Base-by-base conservation (phyloP, 2,329 filamentous ascomycete genomes). In the Thelonectria blattea region DNA sequence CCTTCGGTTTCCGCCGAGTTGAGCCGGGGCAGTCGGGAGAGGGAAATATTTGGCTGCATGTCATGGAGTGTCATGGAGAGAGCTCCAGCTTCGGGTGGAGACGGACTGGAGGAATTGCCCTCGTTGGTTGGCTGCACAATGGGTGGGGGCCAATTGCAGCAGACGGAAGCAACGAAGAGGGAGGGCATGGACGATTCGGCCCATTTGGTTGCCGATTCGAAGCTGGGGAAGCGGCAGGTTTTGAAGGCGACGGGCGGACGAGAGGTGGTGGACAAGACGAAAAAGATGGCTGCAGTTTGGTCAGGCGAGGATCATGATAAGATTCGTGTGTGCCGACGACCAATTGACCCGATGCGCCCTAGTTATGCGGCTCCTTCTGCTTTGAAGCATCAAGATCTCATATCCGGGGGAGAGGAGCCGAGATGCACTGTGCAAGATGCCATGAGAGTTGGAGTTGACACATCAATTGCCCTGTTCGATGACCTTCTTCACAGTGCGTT, bases 21-120 rank as follows among this genome's bases (percentile, higher is more conserved):
- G 58, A 52, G 32, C 46, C 42, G 56, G 58, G 58, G 60, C 30
- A 41, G 45, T 46, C 52, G 56, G 56, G 27, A 22, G 45, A 57
- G 52, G 49, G 56, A 56, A 46, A 56, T 46, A 39, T 30, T 30
- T 30, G 27, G 27, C 27, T 30, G 27, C 27, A 30, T 30, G 27
- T 30, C 27, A 30, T 30, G 8, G 27, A 30, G 22, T 7, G 22
- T 24, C 22, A 24, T 24, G 22, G 22, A 24, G 22, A n/a, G n/a
- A 55, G 41, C 47, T 60, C 17, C 47, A 55, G 52, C 39, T 51
- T 10, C 14, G 14, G 22, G 48, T 60, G 58, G 58, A 11, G 47
- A 27, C 9, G 42, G 47, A 7, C 5, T 47, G 41, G 24, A 43
- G 42, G 47, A 52, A 60, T 60, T 56, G 58, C 42, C 47, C 17